Conservation (phyloP, 148 eudicot genomes). For the Persicaria maculosa region DNA sequence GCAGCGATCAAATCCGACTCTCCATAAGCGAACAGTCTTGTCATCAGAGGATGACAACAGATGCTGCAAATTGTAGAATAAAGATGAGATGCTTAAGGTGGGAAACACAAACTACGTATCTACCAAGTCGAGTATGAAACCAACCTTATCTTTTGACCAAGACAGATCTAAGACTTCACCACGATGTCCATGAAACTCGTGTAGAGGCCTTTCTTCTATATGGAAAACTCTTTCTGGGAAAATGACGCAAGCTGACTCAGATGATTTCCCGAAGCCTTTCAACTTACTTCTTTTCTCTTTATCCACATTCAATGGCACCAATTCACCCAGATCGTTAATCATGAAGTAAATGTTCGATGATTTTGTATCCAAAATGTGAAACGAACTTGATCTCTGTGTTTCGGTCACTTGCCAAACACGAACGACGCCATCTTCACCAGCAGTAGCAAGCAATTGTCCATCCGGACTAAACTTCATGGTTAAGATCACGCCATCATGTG, state of each 20-base stretch:
- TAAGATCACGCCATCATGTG: slow-evolving; percentile 72
- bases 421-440: slow-evolving; percentile 74
- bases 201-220: slow-evolving; percentile 61
- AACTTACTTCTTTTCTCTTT: slow-evolving; percentile 36
- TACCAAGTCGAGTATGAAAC: slow-evolving; percentile 16
- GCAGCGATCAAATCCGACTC: slow-evolving; percentile 53
- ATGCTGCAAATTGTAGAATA: slow-evolving; percentile 34
- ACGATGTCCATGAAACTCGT: slow-evolving; percentile 73
- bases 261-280: slow-evolving; percentile 41
- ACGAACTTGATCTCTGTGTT: slow-evolving; percentile 29
- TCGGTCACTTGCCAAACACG: slow-evolving; percentile 76
- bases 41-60: slow-evolving; percentile 79
- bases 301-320: slow-evolving; percentile 36
- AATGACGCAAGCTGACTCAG: slow-evolving; percentile 60
- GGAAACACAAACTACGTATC: background rate
- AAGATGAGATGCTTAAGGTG: background rate
- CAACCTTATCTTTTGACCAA: slow-evolving; percentile 76
- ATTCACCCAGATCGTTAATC: slow-evolving; percentile 37
- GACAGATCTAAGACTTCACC: slow-evolving; percentile 84
- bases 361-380: slow-evolving; percentile 32
- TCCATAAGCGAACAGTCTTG: slow-evolving; percentile 81
- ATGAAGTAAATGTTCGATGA: slow-evolving; percentile 51
- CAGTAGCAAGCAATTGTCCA: slow-evolving; percentile 68
- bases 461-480: slow-evolving; percentile 89
- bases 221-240: slow-evolving; percentile 58